Evolutionary conservation across 1,284 basidiomycete genomes (phyloP), one percentile per base, ranked within the genome.

Genomic region (Sanguinoderma infundibulare): DNA sequence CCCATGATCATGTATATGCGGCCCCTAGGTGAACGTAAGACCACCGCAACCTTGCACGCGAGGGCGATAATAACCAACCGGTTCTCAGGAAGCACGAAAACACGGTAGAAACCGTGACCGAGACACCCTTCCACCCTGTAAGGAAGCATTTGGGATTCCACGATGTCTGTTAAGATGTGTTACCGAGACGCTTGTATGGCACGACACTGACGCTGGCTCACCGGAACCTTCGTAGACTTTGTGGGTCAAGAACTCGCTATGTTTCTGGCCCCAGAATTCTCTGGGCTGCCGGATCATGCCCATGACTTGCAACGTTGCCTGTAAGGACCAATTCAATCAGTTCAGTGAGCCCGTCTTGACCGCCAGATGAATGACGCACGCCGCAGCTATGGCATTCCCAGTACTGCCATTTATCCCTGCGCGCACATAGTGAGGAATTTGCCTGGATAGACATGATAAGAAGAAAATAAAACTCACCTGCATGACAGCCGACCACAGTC

Each of bases 401-500:
- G 58, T 81, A 71, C 69, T 91, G 84, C 90, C 90, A 92, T 73
- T 86, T 88, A 57, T 73, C 85, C 67, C 90, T 91, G 65, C n/a
- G 7, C 28, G 61, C 34, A 54, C 42, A 28, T 46, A 20, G 54
- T 24, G 39, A 15, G 7, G 30, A n/a, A 38, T 40, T 10, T 10
- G 49, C 1, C 2, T 15, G 9, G 20, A 20, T 30, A 9, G 7
- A 10, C 35, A 3, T 20, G 2, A 24, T 17, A 9, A 17, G 36
- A 9, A 17, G 49, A 47, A 40, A 40, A 17, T 9, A 44, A 51
- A n/a, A 68, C 79, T 62, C 57, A 89, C 90, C 91, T 83, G 77
- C 84, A 85, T 8, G 90, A 90, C 28, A 93, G 73, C 24, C 89
- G 82, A 24, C 91, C 91, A 69, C 91, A 93, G 9, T 73, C 63